These are phyloP conservation scores for Periglandula ipomoeae DNA, from an alignment of 2,329 filamentous ascomycete genomes.

Conservation along the genomic window DNA sequence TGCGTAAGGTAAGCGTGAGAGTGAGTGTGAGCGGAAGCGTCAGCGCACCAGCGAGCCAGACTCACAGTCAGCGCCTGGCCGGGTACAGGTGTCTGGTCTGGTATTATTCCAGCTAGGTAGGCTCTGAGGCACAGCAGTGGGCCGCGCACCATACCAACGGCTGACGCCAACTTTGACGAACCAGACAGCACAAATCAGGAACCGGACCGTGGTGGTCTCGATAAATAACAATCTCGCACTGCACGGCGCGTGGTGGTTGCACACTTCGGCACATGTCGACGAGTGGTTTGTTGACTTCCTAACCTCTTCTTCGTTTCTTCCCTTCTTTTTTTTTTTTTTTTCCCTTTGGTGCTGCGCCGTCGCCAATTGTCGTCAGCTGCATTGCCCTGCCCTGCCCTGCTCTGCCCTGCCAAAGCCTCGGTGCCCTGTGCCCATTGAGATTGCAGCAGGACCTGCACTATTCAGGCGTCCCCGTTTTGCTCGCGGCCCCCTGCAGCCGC, in stretches of 20 bases:
- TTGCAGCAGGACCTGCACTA: slow-evolving; percentile 2
- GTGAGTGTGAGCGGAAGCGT: no score
- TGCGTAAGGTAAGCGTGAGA: no score
- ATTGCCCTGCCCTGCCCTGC: not conserved
- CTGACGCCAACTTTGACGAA: not conserved
- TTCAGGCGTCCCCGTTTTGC: not conserved
- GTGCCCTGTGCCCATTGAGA: not conserved
- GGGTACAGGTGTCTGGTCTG: not conserved
- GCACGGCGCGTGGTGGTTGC: not conserved
- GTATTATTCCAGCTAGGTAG: not conserved
- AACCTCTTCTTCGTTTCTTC: not conserved
- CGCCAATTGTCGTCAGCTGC: not conserved
- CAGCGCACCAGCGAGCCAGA: no score
- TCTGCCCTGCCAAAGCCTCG: not conserved
- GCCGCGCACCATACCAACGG: not conserved
- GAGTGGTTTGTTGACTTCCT: not conserved
- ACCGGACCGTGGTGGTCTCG: no score
- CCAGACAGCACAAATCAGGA: not conserved
- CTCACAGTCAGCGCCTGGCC: no score
- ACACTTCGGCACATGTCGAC: not conserved
- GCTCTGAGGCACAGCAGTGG: not conserved
- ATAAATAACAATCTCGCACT: not conserved
- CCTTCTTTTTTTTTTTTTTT: not conserved
- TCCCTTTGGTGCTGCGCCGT: slow-evolving; percentile 1
- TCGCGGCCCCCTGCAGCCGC: slow-evolving; percentile 4